A percentile compares a stretch with the other conserved stretches of the same genome.
phyloP scores from a whole-genome alignment of 2,329 filamentous ascomycete genomes.

The Botryotinia convoluta region DNA sequence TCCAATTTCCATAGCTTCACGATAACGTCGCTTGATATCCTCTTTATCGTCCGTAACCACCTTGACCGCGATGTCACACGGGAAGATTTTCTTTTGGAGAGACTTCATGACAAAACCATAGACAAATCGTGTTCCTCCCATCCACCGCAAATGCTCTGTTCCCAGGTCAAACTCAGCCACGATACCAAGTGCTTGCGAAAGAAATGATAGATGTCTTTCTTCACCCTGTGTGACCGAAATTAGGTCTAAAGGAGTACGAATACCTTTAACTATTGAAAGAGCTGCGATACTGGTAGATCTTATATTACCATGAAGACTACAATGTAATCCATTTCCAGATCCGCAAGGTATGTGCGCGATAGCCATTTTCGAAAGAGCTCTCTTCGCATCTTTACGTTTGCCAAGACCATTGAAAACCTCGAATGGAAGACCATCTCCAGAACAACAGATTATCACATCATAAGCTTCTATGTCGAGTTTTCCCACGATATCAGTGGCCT shows the following conservation, averaged over 20 bases:
- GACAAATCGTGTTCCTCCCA: constrained; percentile 76
- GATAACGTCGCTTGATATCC: constrained; percentile 69
- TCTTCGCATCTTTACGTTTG: constrained; percentile 67
- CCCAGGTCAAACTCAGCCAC: constrained; percentile 84
- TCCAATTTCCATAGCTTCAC: constrained; percentile 40
- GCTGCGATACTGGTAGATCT: constrained; percentile 59
- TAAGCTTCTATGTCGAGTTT: constrained; percentile 72
- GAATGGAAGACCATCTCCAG: constrained; percentile 84
- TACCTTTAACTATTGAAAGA: constrained; percentile 77
- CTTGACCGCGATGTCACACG: constrained; percentile 81
- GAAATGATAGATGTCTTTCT: constrained; percentile 72
- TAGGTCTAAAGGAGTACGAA: constrained; percentile 77
- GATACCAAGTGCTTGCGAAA: constrained; percentile 84
- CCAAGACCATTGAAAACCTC: constrained; percentile 92
- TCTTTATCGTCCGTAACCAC: constrained; percentile 72
- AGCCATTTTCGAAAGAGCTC: constrained; percentile 70
- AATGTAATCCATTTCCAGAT: constrained; percentile 85
- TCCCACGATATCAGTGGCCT: constrained; percentile 75
- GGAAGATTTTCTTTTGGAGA: constrained; percentile 73
- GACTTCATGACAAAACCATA: constrained; percentile 74
- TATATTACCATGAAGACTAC: constrained; percentile 75
- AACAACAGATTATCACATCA: constrained; percentile 83
- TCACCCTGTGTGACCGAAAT: constrained; percentile 79
- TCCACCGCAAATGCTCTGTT: constrained; percentile 88
- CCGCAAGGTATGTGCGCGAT: constrained; percentile 86